Base-by-base conservation (phyloP, 1,139 yeast genomes). In the Diutina sp. region DNA sequence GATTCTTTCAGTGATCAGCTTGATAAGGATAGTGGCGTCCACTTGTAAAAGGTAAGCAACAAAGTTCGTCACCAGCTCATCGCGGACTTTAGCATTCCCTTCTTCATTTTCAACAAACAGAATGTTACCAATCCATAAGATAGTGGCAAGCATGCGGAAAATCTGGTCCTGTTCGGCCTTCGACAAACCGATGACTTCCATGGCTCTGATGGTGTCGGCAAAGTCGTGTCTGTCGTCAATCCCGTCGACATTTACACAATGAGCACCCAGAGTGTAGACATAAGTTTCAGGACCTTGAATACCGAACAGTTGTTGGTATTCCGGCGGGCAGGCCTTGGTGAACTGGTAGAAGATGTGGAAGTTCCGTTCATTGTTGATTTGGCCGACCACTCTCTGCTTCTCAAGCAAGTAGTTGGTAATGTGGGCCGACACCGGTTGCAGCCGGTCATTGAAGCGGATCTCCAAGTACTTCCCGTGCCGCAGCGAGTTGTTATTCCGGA, bases 401-500 rank as follows among this genome's bases (percentile, higher is more conserved):
- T 95, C 99, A 61, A 95, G 76, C 62, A 95, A 74, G 69, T 95
- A 95, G 70, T 95, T 95, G 60, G 98, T 95, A 65, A 95, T 91
- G 68, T 90, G 93, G 55, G 97, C 99, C 38, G 97, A 91, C 55
- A 90, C 85, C 1, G 99, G 99, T 67, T 88, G 96, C 61, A 61
- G 67, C 57, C 82, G 78, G 21, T 80, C 75, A 68, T 90, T 88
- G 74, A 95, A 95, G 65, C 82, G 84, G 63, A 95, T 95, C 70
- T 95, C 97, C 58, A 95, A 78, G 69, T 95, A 95, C 70, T 95
- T 95, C 55, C 99, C 99, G 71, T 93, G 99, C 68, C 99, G 83
- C 16, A 98, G 91, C 28, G 97, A 90, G 71, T 95, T 95, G 72
- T 95, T 90, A 70, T 95, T 95, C 69, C 99, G 81, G 65, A 95